Evolutionary conservation across 768 basidiomycete genomes (phyloP), one percentile per base, ranked within the genome.

Genomic region (Kwoniella pini): DNA sequence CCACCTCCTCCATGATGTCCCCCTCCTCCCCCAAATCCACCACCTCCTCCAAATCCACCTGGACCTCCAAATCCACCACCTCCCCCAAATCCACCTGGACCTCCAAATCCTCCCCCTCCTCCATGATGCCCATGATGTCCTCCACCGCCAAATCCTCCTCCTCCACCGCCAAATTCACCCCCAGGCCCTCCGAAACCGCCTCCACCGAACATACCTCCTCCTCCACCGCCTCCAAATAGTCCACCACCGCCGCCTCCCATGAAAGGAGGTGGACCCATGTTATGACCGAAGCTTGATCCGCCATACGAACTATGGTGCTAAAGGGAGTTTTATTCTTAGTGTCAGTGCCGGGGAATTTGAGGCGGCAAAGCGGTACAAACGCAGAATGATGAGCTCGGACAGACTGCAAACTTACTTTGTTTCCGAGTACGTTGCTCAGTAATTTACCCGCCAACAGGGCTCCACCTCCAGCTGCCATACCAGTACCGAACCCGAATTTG

Each of bases 231-330:
- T n/a, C 55, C 53, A 21, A 54, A 46, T 10, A 46, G 21, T 22
- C 65, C 65, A 46, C 44, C 46, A 4, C 49, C 42, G 9, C 55
- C 53, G 10, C n/a, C 27, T 11, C 63, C 63, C 67, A 68, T 68
- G 60, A 68, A 68, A 13, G 67, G 66, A 24, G 66, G 66, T 54
- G 66, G 58, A 46, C 65, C 65, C 52, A 63, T 60, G 33, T 53
- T 57, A 21, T 64, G 55, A 11, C 57, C 49, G 30, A 60, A 64
- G 11, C 40, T 19, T 19, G 40, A 42, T 10, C 40, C 40, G n/a
- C 40, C 40, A 3, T 42, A 24, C 22, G 42, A 50, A 33, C 38
- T n/a, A 42, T 62, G 39, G 55, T 62, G 60, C 43, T 54, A n/a
- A 11, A n/a, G 27, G 13, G 11, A 36, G 33, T 7, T 7, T 36